These are phyloP conservation scores for Xylaria flabelliformis DNA, from an alignment of 495 filamentous ascomycete species.

Conservation along the genomic window DNA sequence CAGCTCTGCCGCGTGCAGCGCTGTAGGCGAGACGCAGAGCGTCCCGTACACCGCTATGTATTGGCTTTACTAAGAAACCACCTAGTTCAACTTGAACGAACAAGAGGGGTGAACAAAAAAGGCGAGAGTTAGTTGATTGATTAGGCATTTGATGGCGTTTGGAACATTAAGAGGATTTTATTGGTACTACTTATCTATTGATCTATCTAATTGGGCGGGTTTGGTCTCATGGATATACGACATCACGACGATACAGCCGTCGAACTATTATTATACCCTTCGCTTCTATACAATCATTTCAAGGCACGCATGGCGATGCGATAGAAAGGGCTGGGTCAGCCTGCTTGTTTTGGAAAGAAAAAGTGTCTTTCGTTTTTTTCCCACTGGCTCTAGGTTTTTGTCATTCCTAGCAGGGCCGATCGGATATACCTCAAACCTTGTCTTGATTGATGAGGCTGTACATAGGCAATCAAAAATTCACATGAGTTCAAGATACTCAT, in stretches of 20 bases:
- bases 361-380: conserved; percentile 11
- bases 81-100: no score
- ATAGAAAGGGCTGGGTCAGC: conserved; percentile 21
- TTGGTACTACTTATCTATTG: background rate
- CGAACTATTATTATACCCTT: conserved; percentile 8
- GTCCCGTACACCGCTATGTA: conserved; percentile 74
- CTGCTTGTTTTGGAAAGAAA: conserved; percentile 3
- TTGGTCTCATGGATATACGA: background rate
- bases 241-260: background rate
- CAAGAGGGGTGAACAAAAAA: background rate
- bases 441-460: conserved; percentile 10
- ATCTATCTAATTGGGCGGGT: background rate
- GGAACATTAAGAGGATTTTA: conserved; percentile 19
- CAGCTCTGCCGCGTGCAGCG: conserved; percentile 54
- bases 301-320: conserved; percentile 21
- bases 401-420: conserved; percentile 22
- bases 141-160: conserved; percentile 21
- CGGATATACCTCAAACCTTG: conserved; percentile 28
- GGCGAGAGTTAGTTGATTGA: background rate
- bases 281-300: conserved; percentile 27
- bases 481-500: background rate
- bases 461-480: conserved; percentile 17
- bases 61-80: conserved; percentile 62
- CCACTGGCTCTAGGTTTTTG: background rate
- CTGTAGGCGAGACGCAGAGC: conserved; percentile 47